Evolutionary conservation across 164 flowering plant species (phyloP).

Genomic region (Liriodendron chinense): DNA sequence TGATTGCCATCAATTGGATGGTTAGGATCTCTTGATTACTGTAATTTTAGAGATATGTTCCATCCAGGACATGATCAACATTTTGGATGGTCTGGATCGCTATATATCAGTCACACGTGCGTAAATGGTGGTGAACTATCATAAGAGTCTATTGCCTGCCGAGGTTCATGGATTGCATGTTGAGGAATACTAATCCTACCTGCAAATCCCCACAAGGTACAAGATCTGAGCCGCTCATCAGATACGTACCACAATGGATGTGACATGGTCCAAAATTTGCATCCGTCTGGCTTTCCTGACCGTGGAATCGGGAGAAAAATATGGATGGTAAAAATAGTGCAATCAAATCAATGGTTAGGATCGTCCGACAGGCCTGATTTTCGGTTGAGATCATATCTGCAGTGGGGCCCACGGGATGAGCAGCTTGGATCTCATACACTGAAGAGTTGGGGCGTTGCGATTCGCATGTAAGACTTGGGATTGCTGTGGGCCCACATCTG

Average conservation of each 20-base stretch:
- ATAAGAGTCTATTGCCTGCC: background rate
- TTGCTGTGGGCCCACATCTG: background rate
- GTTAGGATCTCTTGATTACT: no score
- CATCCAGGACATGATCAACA: no score
- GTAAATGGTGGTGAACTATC: background rate
- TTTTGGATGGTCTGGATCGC: no score
- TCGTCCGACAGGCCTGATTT: background rate
- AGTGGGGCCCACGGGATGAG: background rate
- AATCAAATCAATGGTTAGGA: no score
- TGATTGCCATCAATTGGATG: no score
- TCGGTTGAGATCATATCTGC: background rate
- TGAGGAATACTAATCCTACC: background rate
- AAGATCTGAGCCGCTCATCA: background rate
- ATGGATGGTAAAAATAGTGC: background rate
- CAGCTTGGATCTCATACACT: background rate
- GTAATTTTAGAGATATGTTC: no score
- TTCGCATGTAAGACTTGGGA: background rate
- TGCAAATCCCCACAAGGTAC: no score
- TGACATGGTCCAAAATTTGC: background rate
- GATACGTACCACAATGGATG: background rate
- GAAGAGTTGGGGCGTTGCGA: background rate
- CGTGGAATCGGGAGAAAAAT: background rate
- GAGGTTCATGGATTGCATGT: background rate
- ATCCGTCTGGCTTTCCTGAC: background rate
- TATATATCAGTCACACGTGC: no score